Base-by-base conservation (phyloP, 2,329 filamentous ascomycete genomes). In the Paradendryphiella salina region DNA sequence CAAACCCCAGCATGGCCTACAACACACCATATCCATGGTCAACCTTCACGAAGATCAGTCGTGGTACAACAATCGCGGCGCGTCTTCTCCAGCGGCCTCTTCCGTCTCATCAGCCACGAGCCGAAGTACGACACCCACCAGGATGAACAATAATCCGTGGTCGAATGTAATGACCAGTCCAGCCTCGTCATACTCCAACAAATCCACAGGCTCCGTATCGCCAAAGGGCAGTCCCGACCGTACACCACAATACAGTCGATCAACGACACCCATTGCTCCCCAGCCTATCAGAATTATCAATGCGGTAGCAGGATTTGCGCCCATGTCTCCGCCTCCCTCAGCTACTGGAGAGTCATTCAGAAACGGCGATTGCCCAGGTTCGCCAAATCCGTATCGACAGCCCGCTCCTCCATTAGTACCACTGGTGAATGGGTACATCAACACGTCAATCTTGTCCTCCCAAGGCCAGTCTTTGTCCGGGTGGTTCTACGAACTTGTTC, bases 1-100 rank as follows among this genome's bases (percentile, higher is more conserved):
- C 14, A 73, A 71, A 45, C 65, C 65, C 28, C 66, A 72, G 39
- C 69, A 66, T 46, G 66, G 64, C 36, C 65, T 75, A 23, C 65
- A 69, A 46, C 70, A 73, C 46, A 71, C 71, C 35, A 68, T 72
- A 46, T 74, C 72, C 34, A 73, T 74, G 71, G 64, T 72, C 40
- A 73, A 75, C 53, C 62, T 75, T 46, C 71, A 73, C 52, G 71
- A 73, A 32, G 69, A 73, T 41, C 61, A 66, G 32, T 56, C 63
- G 23, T 73, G 71, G 72, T 70, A 71, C 52, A 54, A 59, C 11
- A 65, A 60, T 36, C 65, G 69, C 23, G 62, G 64, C 7, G 64
- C 71, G 10, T 63, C 71, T 11, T 73, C 73, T 50, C 71, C 71
- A 11, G 69, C 69, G 31, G 59, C 68, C n/a, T 74, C 71, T n/a